Evolutionary conservation across 2,329 filamentous ascomycete genomes (phyloP), one percentile per base, ranked within the genome.

Genomic region (Phyllosticta paracitricarpa): DNA sequence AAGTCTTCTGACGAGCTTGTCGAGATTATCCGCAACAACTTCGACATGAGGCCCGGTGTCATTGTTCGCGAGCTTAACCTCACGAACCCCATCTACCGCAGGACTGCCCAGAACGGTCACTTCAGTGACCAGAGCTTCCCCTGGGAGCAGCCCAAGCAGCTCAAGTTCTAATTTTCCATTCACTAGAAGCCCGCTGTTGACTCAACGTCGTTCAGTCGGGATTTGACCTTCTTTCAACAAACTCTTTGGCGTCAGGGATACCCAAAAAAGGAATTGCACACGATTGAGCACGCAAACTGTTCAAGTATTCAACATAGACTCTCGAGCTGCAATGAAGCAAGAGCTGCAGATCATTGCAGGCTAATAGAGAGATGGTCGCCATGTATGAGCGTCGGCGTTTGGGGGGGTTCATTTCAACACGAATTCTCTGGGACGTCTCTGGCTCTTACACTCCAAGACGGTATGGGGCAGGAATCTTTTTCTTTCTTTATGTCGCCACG

Each of bases 21-120:
- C 71, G 79, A 91, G 77, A 97, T 99, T 78, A 92, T 99, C 81
- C 84, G 84, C 72, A 83, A 87, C 75, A 97, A 99, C 89, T 99
- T 99, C 75, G 92, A 99, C 81, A 86, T 99, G 78, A 87, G 94
- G 73, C 94, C 94, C 62, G 94, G 94, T 87, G 91, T 97, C 77
- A 97, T 99, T 72, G 94, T 97, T 79, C 91, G 91, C 82, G 92
- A 97, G 81, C 89, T 99, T 68, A 88, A 94, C 81, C 85, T 99
- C 68, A 88, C 86, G 78, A 91, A 91, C 80, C 94, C 94, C 75
- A 97, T 97, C 83, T 99, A 99, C 88, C 86, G 86, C 84, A 85
- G 93, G 83, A 99, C 94, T 63, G 94, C 94, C 80, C 97, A 97
- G 89, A 97, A 97, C 82, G 94, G 94, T 71, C 94, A 99, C 86